These are phyloP conservation scores for Taphrina populina DNA, from an alignment of 1,139 yeast genomes.

Conservation along the genomic window DNA sequence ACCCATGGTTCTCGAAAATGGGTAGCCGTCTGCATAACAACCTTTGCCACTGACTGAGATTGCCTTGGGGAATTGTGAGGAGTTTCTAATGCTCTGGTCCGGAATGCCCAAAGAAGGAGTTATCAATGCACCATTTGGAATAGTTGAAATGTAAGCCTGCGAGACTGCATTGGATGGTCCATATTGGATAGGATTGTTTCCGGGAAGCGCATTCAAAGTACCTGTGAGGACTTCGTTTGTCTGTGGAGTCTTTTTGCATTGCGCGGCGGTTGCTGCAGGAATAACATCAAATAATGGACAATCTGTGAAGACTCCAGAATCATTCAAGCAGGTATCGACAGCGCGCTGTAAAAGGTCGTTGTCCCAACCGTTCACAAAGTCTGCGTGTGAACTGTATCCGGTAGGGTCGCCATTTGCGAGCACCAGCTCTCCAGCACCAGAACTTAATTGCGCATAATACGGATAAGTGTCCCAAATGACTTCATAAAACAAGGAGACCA, in stretches of 20 bases:
- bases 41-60: conserved; percentile 14
- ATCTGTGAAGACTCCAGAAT: conserved; percentile 35
- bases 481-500: conserved; percentile 32
- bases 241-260: conserved; percentile 17
- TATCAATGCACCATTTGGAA: conserved; percentile 10
- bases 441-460: conserved; percentile 1
- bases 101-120: conserved; percentile 9
- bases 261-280: conserved; percentile 6
- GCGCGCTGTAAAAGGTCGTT: conserved; percentile 30
- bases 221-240: conserved; percentile 26
- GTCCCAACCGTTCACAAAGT: conserved; percentile 37
- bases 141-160: conserved; percentile 1
- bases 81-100: conserved; percentile 18
- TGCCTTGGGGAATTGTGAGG: conserved; percentile 19
- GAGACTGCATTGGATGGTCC: conserved; percentile 27
- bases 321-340: conserved; percentile 31
- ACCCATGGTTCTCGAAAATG: conserved; percentile 23
- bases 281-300: conserved; percentile 29
- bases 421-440: conserved; percentile 32
- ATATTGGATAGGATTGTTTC: conserved; percentile 28
- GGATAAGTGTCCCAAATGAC: conserved; percentile 30
- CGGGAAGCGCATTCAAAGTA: conserved; percentile 25
- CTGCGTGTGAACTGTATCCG: conserved; percentile 36
- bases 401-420: conserved; percentile 34
- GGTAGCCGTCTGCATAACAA: conserved; percentile 32